Base-by-base conservation (phyloP, 139 green algal genomes). In the Medakamo hakoo region DNA sequence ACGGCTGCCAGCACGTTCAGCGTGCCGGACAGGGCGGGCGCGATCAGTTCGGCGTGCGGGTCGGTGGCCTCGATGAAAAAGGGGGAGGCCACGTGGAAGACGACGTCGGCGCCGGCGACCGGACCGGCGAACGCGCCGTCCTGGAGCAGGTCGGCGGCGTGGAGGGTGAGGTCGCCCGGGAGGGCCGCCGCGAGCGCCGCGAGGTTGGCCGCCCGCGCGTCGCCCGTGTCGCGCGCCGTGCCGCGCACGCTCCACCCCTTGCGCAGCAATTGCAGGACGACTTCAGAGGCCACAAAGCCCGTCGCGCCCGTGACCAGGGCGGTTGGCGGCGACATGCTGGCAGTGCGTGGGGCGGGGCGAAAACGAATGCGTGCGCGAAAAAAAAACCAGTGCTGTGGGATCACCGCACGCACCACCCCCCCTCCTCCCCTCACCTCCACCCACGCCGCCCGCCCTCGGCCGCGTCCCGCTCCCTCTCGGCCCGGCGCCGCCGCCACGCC, bases 21-120 rank as follows among this genome's bases (percentile, higher is more conserved):
- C 4, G 78, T 86, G 55, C 79, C 84, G 16, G 79, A 24, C 21
- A 91, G 68, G 16, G 84, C 84, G 0, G 78, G 80, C 3, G 83
- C 68, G 1, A 91, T 60, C 52, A 91, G 59, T 31, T 85, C 69
- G 16, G 63, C 59, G 27, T 80, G 52, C 2, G 72, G 68, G 63
- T 84, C 68, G 0, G 52, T 57, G 3, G 70, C 68, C 49, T 88
- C 70, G 19, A 89, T 76, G 55, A 74, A 68, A 62, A 93, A 84
- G 30, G 86, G 73, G 0, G 77, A 82, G 1, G 86, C 86, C 2
- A 80, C 73, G 66, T 94, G 85, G 76, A 91, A 94, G 0, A 94
- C 67, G 59, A 78, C 88, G 25, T 66, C 4, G 49, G 63, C 68
- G 21, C 67, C 78, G 29, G 58, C 27, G 20, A 85, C 55, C 23